A percentile compares a stretch with the other conserved stretches of the same genome.
phyloP scores from a whole-genome alignment of 768 basidiomycete species.

The Cyclocybe cylindracea region DNA sequence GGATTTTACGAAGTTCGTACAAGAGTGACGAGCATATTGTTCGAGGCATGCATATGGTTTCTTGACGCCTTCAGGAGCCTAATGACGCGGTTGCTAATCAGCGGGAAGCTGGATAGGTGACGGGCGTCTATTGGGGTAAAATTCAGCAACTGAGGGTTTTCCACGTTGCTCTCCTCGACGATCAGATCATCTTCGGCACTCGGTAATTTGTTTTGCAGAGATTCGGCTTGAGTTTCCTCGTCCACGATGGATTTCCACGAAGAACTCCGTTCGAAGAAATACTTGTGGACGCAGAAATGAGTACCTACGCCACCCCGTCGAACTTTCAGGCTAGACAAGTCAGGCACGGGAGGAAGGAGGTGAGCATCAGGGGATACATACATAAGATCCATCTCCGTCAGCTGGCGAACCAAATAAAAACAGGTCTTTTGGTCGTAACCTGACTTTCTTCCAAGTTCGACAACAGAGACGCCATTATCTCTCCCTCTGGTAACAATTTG shows the following conservation, averaged over 20 bases:
- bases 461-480: conserved; percentile 74
- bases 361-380: conserved; percentile 33
- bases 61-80: conserved; percentile 72
- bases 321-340: conserved; percentile 62
- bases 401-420: conserved; percentile 80
- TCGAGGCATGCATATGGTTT: conserved; percentile 69
- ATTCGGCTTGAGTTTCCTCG: conserved; percentile 60
- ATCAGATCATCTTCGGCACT: conserved; percentile 28
- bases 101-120: conserved; percentile 72
- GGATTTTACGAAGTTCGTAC: conserved; percentile 41
- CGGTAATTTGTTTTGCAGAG: conserved; percentile 19
- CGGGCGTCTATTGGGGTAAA: conserved; percentile 80
- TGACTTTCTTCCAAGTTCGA: conserved; percentile 74
- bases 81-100: conserved; percentile 70
- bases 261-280: conserved; percentile 76
- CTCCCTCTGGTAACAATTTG: conserved; percentile 84
- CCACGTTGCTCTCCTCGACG: conserved; percentile 32
- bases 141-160: conserved; percentile 32
- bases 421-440: conserved; percentile 90
- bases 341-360: background rate
- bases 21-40: conserved; percentile 76
- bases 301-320: conserved; percentile 74
- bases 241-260: conserved; percentile 78
- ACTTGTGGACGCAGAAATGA: conserved; percentile 79
- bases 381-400: conserved; percentile 75